phyloP scores from a whole-genome alignment of 768 basidiomycete species.

The Leccinum longicurvipes region DNA sequence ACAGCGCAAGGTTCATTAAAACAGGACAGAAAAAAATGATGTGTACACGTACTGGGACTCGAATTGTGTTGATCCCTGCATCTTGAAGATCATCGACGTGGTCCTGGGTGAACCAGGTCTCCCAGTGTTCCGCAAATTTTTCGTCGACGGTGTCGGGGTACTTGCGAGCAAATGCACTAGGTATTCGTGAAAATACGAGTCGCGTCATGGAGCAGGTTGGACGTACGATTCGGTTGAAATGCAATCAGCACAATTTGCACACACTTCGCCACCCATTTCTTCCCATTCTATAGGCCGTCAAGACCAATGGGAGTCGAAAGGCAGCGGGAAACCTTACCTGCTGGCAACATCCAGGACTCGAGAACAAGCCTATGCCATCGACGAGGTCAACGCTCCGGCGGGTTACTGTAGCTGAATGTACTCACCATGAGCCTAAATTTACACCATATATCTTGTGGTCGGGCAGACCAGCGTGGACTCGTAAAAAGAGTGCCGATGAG shows the following conservation, averaged over 20 bases:
- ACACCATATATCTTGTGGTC: slow-evolving; percentile 62
- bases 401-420: neutral
- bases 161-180: slow-evolving; percentile 57
- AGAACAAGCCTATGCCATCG: slow-evolving; percentile 57
- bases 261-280: slow-evolving; percentile 67
- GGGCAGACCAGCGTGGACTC: slow-evolving; percentile 20
- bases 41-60: slow-evolving; percentile 58
- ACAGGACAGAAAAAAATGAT: neutral
- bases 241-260: slow-evolving; percentile 57
- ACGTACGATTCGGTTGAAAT: slow-evolving; percentile 65
- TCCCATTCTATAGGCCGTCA: slow-evolving; percentile 51
- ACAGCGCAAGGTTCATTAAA: neutral
- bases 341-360: slow-evolving; percentile 82
- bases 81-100: slow-evolving; percentile 54
- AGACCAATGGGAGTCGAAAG: neutral
- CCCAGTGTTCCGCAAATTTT: slow-evolving; percentile 64
- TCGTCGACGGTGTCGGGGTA: slow-evolving; percentile 57
- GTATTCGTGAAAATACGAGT: neutral
- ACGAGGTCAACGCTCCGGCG: neutral
- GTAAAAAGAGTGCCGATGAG: slow-evolving; percentile 13
- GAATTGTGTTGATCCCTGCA: slow-evolving; percentile 70
- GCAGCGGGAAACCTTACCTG: slow-evolving; percentile 36
- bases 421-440: slow-evolving; percentile 65
- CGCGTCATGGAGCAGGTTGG: neutral
- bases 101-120: slow-evolving; percentile 66